phyloP scores from a whole-genome alignment of 2,329 filamentous ascomycete species.

The Stagonosporopsis vannaccii region DNA sequence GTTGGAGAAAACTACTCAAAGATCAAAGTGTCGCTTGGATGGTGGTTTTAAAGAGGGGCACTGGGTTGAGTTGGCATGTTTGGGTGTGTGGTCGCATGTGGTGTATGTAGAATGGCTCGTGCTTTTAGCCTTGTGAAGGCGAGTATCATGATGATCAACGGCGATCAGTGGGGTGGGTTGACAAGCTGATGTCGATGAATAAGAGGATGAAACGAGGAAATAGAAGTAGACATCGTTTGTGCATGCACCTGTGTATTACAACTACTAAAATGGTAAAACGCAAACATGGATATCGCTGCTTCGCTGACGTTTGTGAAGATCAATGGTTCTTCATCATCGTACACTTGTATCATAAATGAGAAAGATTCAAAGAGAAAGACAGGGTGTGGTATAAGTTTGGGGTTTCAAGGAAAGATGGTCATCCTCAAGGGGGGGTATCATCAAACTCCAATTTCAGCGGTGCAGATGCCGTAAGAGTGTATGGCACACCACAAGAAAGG shows the following conservation, averaged over 20 bases:
- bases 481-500: background rate
- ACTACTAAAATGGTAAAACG: conserved; percentile 11
- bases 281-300: conserved; percentile 20
- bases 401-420: background rate
- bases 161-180: background rate
- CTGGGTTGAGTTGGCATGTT: background rate
- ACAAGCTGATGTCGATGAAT: background rate
- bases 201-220: background rate
- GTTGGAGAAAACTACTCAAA: conserved; percentile 1
- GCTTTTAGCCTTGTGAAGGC: conserved; percentile 1
- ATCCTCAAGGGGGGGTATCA: conserved; percentile 9
- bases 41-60: background rate
- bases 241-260: conserved; percentile 14
- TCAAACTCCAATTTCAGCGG: conserved; percentile 8
- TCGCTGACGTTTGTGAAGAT: conserved; percentile 5
- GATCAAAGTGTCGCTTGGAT: background rate
- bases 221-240: background rate
- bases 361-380: conserved; percentile 12
- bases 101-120: background rate
- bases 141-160: background rate
- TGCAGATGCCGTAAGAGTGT: background rate
- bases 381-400: conserved; percentile 1
- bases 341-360: conserved; percentile 5
- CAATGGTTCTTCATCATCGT: conserved; percentile 8
- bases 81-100: background rate